Percentiles rank a stretch among this genome's conserved stretches.
phyloP scores from a whole-genome alignment of 2,329 filamentous ascomycete species.

The Cladosporium austrohemisphaericum region DNA sequence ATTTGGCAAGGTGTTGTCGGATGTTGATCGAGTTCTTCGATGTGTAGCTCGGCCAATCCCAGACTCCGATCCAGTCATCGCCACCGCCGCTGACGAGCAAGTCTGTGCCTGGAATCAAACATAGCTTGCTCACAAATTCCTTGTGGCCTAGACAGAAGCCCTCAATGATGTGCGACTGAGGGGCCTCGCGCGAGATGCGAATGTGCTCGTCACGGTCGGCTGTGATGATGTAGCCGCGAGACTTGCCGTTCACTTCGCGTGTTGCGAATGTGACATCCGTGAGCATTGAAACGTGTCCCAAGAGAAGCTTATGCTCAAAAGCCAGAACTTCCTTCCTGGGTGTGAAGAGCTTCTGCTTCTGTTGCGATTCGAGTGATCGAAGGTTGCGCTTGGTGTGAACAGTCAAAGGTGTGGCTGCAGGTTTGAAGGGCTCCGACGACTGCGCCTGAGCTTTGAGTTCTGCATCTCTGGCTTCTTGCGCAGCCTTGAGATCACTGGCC shows the following conservation, averaged over 20 bases:
- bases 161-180: slow-evolving; percentile 85
- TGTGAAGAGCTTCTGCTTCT: slow-evolving; percentile 42
- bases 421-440: slow-evolving; percentile 36
- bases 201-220: slow-evolving; percentile 79
- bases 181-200: slow-evolving; percentile 73
- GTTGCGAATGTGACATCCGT: slow-evolving; percentile 64
- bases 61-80: slow-evolving; percentile 72
- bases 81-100: slow-evolving; percentile 82
- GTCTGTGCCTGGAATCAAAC: slow-evolving; percentile 57
- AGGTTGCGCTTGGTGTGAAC: slow-evolving; percentile 62
- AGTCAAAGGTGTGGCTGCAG: slow-evolving; percentile 55
- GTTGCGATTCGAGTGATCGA: slow-evolving; percentile 54
- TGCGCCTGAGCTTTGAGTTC: slow-evolving; percentile 24
- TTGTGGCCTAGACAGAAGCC: slow-evolving; percentile 83
- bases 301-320: slow-evolving; percentile 73
- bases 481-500: slow-evolving; percentile 30
- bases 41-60: slow-evolving; percentile 68
- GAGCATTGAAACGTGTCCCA: slow-evolving; percentile 94
- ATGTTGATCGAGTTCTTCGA: slow-evolving; percentile 56
- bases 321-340: slow-evolving; percentile 45
- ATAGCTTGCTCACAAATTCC: slow-evolving; percentile 76
- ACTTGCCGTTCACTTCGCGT: slow-evolving; percentile 43
- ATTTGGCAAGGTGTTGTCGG: slow-evolving; percentile 1
- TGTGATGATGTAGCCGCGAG: slow-evolving; percentile 61
- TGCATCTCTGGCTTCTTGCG: slow-evolving; percentile 20